Percentiles rank a stretch among this genome's conserved stretches.
phyloP scores from a whole-genome alignment of 1,284 basidiomycete genomes.

The Rugosomyces carneus region DNA sequence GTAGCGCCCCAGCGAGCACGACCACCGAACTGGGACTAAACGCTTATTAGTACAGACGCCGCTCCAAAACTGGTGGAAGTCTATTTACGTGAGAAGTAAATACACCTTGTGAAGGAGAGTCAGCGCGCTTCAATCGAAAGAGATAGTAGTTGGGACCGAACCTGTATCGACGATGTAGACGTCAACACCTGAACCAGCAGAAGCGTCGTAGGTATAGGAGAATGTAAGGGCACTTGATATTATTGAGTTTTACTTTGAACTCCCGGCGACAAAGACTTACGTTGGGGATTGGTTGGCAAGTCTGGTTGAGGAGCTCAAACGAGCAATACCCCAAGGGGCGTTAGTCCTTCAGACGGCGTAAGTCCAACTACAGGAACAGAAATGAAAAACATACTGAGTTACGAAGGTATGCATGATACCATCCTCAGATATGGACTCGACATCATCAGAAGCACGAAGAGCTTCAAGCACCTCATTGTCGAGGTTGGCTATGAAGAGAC shows the following conservation, averaged over 20 bases:
- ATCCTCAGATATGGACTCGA: slow-evolving; percentile 66
- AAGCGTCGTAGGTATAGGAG: slow-evolving; percentile 9
- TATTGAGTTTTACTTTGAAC: no score
- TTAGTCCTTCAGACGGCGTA: slow-evolving; percentile 17
- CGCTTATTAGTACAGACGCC: background rate
- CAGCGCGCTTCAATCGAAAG: slow-evolving; percentile 6
- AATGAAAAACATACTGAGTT: slow-evolving; percentile 17
- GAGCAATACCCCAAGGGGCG: slow-evolving; percentile 22
- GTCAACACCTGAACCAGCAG: slow-evolving; percentile 16
- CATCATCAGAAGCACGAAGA: slow-evolving; percentile 59
- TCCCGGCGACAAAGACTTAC: slow-evolving; percentile 26
- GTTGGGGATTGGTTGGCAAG: slow-evolving; percentile 15
- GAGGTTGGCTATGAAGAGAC: slow-evolving; percentile 33
- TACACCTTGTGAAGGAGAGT: background rate
- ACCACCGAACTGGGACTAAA: slow-evolving; percentile 55
- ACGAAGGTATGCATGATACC: slow-evolving; percentile 40
- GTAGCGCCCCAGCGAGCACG: slow-evolving; percentile 66
- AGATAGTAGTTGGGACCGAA: slow-evolving; percentile 1
- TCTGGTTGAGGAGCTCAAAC: slow-evolving; percentile 14
- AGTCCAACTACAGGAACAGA: no score
- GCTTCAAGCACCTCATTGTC: slow-evolving; percentile 46
- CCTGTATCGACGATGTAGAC: slow-evolving; percentile 15
- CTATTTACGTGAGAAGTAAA: slow-evolving; percentile 4
- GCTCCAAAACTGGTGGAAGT: no score
- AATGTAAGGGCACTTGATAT: background rate